Evolutionary conservation across 495 filamentous ascomycete species (phyloP).

Genomic region (Penicillium macrosclerotiorum): DNA sequence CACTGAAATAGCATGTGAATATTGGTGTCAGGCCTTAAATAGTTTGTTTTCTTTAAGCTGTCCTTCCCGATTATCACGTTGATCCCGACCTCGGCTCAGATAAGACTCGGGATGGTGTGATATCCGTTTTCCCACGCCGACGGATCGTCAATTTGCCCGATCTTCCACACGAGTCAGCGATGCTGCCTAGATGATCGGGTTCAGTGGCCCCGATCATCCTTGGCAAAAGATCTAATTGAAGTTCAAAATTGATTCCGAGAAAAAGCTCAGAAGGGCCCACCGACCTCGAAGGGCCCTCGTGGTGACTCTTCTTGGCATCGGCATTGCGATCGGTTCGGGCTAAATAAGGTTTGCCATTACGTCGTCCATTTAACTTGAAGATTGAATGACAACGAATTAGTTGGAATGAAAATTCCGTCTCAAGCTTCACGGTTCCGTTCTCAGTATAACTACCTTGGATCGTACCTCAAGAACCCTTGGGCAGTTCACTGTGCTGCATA

Average conservation of each 20-base stretch:
- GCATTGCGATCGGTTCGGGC: background rate
- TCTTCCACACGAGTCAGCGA: too few species aligned
- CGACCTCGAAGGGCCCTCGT: background rate
- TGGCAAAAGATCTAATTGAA: background rate
- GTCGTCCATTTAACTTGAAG: slow-evolving; percentile 10
- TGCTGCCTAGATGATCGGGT: background rate
- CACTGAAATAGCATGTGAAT: slow-evolving; percentile 11
- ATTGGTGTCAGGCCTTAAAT: background rate
- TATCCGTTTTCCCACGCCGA: slow-evolving; percentile 4
- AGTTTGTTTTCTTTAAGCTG: background rate
- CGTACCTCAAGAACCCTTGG: too few species aligned
- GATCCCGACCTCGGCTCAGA: slow-evolving; percentile 6
- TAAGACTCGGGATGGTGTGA: slow-evolving; percentile 6
- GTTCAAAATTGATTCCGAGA: background rate
- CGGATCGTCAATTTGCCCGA: slow-evolving; percentile 2
- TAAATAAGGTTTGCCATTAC: slow-evolving; percentile 5
- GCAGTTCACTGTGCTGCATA: too few species aligned
- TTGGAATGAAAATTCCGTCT: too few species aligned
- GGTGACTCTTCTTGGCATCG: background rate
- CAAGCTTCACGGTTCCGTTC: too few species aligned
- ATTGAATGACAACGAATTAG: too few species aligned
- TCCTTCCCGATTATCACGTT: slow-evolving; percentile 10
- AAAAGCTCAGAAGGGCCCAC: background rate
- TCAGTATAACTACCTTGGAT: too few species aligned
- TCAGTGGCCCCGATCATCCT: background rate